Evolutionary conservation across 2,329 filamentous ascomycete genomes (phyloP).

Genomic region (Talaromyces sp.): DNA sequence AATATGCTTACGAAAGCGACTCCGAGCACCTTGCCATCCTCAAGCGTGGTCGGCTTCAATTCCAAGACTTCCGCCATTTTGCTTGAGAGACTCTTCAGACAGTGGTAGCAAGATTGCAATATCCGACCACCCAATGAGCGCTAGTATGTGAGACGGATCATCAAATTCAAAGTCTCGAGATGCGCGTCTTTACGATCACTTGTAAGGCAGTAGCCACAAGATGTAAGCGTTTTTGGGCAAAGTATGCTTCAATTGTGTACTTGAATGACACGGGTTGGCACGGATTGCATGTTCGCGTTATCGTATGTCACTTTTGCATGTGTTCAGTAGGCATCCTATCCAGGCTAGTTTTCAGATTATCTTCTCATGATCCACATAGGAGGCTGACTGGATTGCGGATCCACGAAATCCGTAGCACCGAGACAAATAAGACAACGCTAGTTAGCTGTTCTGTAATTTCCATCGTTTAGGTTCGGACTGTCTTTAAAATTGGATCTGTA

Average conservation of each 20-base stretch:
- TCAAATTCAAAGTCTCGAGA: not conserved
- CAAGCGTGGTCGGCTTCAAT: not conserved
- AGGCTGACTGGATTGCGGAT: not conserved
- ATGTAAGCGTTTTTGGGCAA: not conserved
- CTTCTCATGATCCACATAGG: not conserved
- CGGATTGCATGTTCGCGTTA: not conserved
- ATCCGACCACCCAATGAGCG: not conserved
- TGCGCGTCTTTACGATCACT: not conserved
- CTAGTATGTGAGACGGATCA: not conserved
- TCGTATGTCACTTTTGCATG: not conserved
- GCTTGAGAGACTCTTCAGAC: not conserved
- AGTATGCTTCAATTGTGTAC: too few species aligned
- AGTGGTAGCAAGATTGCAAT: not conserved
- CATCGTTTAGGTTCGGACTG: not conserved
- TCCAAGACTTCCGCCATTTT: not conserved
- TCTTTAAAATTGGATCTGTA: not conserved
- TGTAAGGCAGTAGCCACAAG: not conserved
- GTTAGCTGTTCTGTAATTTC: not conserved
- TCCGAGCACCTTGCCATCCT: not conserved
- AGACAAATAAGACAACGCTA: not conserved
- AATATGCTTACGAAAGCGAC: not conserved
- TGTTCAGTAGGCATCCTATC: not conserved
- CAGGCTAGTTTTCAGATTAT: not conserved
- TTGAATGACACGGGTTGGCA: too few species aligned
- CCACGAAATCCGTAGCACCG: not conserved